Evolutionary conservation across 345 rosid species (phyloP).

Genomic region (Eucalyptus victrix): DNA sequence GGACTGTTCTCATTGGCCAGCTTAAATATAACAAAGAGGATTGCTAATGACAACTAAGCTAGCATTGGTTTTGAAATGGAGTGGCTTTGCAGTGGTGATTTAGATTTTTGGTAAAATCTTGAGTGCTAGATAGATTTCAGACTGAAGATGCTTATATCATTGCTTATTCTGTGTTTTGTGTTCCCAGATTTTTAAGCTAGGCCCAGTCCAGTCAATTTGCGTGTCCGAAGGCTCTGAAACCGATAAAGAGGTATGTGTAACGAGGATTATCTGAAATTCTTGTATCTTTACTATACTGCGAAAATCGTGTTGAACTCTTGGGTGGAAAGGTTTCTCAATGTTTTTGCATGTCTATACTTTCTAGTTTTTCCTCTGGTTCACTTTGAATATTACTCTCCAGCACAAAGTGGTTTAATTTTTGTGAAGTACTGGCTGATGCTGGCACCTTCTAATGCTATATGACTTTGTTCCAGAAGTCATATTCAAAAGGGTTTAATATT

Average conservation of each 20-base stretch:
- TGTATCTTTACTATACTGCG: neutral
- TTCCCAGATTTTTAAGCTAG: conserved; percentile 68
- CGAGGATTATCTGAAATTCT: neutral
- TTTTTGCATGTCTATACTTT: neutral
- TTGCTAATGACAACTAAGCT: neutral
- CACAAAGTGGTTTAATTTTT: neutral
- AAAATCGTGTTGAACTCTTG: neutral
- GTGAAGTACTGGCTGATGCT: neutral
- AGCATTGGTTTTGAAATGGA: neutral
- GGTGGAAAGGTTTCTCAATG: neutral
- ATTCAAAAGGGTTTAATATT: conserved; percentile 51
- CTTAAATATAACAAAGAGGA: neutral
- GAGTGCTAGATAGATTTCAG: neutral
- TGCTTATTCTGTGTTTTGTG: neutral
- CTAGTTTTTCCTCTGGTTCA: neutral
- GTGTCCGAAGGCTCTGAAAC: conserved; percentile 28
- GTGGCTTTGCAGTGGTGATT: neutral
- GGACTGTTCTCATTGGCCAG: neutral
- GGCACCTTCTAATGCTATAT: conserved; percentile 2
- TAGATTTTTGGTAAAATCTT: neutral
- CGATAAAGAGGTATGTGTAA: conserved; percentile 42
- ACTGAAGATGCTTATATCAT: neutral
- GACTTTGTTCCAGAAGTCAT: conserved; percentile 45
- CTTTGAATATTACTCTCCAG: neutral
- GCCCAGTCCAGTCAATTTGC: conserved; percentile 62